Percentiles rank a stretch among this genome's conserved stretches.
These are phyloP conservation scores for Ascosphaera apis DNA, from an alignment of 2,329 filamentous ascomycete genomes.

Conservation along the genomic window DNA sequence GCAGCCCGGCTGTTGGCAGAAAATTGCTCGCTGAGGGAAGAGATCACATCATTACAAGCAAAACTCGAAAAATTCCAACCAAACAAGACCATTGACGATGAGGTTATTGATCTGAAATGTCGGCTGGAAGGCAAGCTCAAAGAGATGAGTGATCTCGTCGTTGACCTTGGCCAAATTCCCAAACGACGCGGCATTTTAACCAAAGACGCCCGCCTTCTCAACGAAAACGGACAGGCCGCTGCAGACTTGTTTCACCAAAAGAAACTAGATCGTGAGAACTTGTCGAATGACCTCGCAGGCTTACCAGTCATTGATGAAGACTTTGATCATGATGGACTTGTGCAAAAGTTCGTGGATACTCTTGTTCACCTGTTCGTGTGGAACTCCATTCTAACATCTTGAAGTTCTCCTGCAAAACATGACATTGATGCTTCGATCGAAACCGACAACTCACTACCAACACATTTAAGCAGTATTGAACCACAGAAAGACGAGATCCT, in stretches of 20 bases:
- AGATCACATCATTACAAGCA: slow-evolving; percentile 32
- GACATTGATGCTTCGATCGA: neutral
- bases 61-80: slow-evolving; percentile 27
- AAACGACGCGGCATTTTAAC: neutral
- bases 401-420: neutral
- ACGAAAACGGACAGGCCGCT: neutral
- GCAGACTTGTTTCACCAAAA: neutral
- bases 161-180: slow-evolving; percentile 27
- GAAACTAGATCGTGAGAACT: neutral
- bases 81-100: slow-evolving; percentile 21
- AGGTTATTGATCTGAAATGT: slow-evolving; percentile 28
- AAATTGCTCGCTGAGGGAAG: slow-evolving; percentile 35
- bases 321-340: neutral
- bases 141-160: slow-evolving; percentile 31
- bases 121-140: slow-evolving; percentile 32
- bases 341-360: neutral
- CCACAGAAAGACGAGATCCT: neutral
- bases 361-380: neutral
- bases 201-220: neutral
- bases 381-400: neutral
- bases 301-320: neutral
- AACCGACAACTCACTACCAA: neutral
- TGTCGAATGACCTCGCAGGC: neutral
- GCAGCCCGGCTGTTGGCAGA: slow-evolving; percentile 35
- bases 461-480: neutral